Percentiles rank a stretch among this genome's conserved stretches.
Conservation (phyloP, 192 early-diverging fungal species). For the Paraglomus brasilianum region DNA sequence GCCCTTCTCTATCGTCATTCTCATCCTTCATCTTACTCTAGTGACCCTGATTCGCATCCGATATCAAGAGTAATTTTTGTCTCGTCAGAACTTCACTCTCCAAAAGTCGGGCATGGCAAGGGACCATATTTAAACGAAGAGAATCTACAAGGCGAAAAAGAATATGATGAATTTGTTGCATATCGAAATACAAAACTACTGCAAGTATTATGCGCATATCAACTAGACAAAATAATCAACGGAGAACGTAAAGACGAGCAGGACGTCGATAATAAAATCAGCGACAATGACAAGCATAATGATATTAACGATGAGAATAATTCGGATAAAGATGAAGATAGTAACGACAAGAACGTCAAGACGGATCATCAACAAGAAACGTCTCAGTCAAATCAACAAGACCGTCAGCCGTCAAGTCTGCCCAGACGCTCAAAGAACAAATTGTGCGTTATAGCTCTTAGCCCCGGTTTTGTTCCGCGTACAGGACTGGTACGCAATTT, state of each 20-base stretch:
- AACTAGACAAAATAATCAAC: conserved; percentile 23
- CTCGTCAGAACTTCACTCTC: conserved; percentile 37
- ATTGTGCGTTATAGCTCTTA: not conserved
- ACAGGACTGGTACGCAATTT: not conserved
- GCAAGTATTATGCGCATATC: conserved; percentile 30
- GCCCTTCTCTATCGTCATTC: conserved; percentile 14
- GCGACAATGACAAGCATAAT: not conserved
- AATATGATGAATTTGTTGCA: conserved; percentile 37
- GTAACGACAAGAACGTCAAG: too few species aligned
- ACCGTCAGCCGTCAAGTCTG: too few species aligned
- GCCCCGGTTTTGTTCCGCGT: conserved; percentile 11
- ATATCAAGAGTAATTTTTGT: conserved; percentile 39
- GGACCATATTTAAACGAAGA: conserved; percentile 38
- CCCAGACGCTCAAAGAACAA: not conserved
- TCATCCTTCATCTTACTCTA: too few species aligned
- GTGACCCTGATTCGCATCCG: conserved; percentile 12
- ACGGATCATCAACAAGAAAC: too few species aligned
- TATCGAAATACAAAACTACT: conserved; percentile 43
- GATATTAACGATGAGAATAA: conserved; percentile 32
- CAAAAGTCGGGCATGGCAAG: conserved; percentile 33
- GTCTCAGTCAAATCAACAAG: too few species aligned
- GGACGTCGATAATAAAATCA: conserved; percentile 17
- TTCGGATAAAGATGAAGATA: conserved; percentile 6
- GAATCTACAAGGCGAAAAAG: conserved; percentile 33
- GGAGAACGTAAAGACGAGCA: conserved; percentile 7